These are phyloP conservation scores for Chlorella sp. DNA, from an alignment of 139 green algal species.

Conservation along the genomic window DNA sequence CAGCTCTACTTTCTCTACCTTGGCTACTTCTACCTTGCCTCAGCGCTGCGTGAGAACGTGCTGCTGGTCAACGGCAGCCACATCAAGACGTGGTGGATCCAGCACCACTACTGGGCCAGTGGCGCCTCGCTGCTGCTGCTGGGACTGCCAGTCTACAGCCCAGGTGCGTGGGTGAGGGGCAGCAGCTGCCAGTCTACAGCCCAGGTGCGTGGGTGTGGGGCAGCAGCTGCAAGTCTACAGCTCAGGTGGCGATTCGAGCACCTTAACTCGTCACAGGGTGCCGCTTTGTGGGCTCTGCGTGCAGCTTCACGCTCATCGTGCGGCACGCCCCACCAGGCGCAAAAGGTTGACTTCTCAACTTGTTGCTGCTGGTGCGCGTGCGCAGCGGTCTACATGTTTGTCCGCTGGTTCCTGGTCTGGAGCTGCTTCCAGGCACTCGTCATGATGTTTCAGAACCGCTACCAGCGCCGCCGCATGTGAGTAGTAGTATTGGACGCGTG, in stretches of 20 bases:
- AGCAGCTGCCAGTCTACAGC: constrained; percentile 76
- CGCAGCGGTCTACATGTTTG: constrained; percentile 50
- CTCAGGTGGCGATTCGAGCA: too few species aligned
- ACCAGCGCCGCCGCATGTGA: constrained; percentile 84
- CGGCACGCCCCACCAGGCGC: too few species aligned
- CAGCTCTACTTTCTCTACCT: constrained; percentile 89
- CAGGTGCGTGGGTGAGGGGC: constrained; percentile 15
- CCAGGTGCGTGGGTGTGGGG: constrained; percentile 20
- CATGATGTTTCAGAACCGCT: constrained; percentile 65
- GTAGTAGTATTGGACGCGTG: too few species aligned
- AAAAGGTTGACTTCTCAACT: too few species aligned
- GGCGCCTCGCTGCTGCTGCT: constrained; percentile 72
- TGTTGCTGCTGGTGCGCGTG: too few species aligned
- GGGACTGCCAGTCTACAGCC: constrained; percentile 80
- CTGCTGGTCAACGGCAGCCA: constrained; percentile 83
- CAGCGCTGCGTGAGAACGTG: constrained; percentile 89
- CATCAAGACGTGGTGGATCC: constrained; percentile 93
- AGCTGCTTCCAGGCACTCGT: constrained; percentile 37
- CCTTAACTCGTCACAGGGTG: too few species aligned
- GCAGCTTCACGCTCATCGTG: too few species aligned
- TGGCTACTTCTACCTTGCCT: constrained; percentile 90
- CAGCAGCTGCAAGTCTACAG: constrained; percentile 76
- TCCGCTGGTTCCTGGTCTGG: constrained; percentile 50
- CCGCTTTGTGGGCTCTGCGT: too few species aligned
- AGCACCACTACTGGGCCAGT: constrained; percentile 89